Conservation (phyloP, 257 asterid species). For the Gardenia jasminoides region DNA sequence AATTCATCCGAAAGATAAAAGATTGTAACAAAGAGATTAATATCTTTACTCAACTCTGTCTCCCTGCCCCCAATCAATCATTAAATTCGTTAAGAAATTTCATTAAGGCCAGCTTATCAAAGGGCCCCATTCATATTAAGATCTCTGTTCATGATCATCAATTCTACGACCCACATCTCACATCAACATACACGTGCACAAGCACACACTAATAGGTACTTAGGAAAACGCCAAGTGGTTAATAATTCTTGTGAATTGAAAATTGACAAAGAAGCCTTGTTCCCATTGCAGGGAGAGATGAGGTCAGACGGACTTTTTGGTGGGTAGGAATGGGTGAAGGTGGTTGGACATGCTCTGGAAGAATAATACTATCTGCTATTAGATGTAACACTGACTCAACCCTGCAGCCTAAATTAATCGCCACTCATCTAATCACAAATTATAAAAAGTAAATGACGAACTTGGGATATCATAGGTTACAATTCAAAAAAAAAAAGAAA, state of each 20-base stretch:
- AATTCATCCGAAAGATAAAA: not conserved
- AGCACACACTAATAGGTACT: not conserved
- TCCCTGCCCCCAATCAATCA: not conserved
- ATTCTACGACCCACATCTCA: not conserved
- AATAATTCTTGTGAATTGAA: slow-evolving; percentile 16
- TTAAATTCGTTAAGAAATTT: slow-evolving; percentile 9
- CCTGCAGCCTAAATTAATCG: slow-evolving; percentile 1
- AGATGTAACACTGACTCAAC: slow-evolving; percentile 24
- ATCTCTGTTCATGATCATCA: not conserved
- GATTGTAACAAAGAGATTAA: not conserved
- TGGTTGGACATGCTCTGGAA: slow-evolving; percentile 53
- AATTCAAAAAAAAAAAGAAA: not conserved
- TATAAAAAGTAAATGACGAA: not conserved
- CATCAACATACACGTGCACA: slow-evolving; percentile 17
- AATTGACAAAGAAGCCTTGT: slow-evolving; percentile 19
- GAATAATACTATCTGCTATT: slow-evolving; percentile 11
- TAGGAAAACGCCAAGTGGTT: slow-evolving; percentile 1
- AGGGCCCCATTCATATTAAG: not conserved
- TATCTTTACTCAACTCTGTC: not conserved
- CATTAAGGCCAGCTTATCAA: not conserved
- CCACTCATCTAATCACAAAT: not conserved
- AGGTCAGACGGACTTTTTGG: slow-evolving; percentile 35
- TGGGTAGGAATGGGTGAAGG: slow-evolving; percentile 82
- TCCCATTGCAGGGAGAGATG: slow-evolving; percentile 33
- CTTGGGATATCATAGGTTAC: not conserved